Conservation (phyloP, 352 stramenopile genomes). For the Phytophthora pluvialis region DNA sequence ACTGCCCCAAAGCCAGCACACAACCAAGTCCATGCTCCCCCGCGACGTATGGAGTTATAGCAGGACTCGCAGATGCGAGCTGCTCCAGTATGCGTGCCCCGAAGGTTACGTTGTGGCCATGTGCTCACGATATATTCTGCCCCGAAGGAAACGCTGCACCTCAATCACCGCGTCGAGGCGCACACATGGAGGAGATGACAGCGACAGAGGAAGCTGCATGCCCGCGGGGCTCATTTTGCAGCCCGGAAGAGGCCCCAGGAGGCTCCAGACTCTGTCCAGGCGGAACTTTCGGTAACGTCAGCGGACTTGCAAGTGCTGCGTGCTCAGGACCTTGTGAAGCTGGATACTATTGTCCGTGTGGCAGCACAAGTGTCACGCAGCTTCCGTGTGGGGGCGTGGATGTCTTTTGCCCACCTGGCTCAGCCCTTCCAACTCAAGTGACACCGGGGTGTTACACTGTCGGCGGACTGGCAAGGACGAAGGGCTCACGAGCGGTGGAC, state of each 20-base stretch:
- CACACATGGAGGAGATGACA: slow-evolving; percentile 37
- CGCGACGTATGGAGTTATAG: slow-evolving; percentile 59
- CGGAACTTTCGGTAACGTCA: slow-evolving; percentile 66
- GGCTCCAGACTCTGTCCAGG: slow-evolving; percentile 49
- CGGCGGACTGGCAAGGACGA: slow-evolving; percentile 10
- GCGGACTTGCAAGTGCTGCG: slow-evolving; percentile 38
- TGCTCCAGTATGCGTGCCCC: slow-evolving; percentile 82
- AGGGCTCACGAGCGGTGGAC: slow-evolving; percentile 11
- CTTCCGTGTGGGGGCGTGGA: slow-evolving; percentile 43
- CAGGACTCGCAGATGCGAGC: slow-evolving; percentile 38
- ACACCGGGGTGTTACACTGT: slow-evolving; percentile 55
- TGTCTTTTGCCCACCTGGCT: slow-evolving; percentile 62
- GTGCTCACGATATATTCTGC: slow-evolving; percentile 35
- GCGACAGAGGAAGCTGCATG: slow-evolving; percentile 34
- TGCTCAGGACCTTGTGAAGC: slow-evolving; percentile 60
- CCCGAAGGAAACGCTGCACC: slow-evolving; percentile 31
- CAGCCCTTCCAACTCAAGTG: slow-evolving; percentile 40
- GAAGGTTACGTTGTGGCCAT: slow-evolving; percentile 45
- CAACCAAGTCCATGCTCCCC: slow-evolving; percentile 46
- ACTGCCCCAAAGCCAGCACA: slow-evolving; percentile 48
- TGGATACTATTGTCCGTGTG: slow-evolving; percentile 67
- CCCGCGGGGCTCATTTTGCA: slow-evolving; percentile 57
- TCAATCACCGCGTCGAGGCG: slow-evolving; percentile 18
- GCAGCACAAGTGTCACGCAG: slow-evolving; percentile 47
- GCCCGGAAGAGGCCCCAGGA: slow-evolving; percentile 38